These are phyloP conservation scores for Suillus brevipes DNA, from an alignment of 768 basidiomycete species.

Conservation along the genomic window DNA sequence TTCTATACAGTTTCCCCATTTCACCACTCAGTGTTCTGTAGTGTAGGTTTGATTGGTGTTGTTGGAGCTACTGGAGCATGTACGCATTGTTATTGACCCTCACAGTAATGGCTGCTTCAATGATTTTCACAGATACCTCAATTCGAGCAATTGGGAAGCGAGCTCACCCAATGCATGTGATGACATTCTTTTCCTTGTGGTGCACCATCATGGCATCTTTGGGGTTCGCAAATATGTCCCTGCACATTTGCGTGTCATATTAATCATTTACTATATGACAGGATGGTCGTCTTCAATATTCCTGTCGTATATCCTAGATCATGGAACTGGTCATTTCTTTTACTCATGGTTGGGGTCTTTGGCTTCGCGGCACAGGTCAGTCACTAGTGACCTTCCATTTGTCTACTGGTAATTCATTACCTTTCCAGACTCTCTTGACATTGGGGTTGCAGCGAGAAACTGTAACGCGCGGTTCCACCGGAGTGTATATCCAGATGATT, in stretches of 20 bases:
- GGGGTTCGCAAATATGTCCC: constrained; percentile 8
- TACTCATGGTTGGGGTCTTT: constrained; percentile 19
- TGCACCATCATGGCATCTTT: constrained; percentile 38
- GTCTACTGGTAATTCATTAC: background rate
- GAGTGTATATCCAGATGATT: constrained; percentile 61
- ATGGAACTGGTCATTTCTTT: constrained; percentile 18
- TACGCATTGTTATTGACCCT: constrained; percentile 35
- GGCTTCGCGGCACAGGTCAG: constrained; percentile 22
- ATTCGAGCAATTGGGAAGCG: constrained; percentile 73
- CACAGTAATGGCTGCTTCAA: background rate
- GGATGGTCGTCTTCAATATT: constrained; percentile 14
- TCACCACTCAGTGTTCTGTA: constrained; percentile 23
- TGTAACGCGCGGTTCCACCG: constrained; percentile 61
- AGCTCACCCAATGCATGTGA: constrained; percentile 72
- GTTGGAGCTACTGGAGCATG: constrained; percentile 67
- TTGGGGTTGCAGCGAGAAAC: constrained; percentile 65
- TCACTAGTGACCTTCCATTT: background rate
- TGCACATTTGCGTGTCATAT: background rate
- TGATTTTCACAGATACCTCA: constrained; percentile 39
- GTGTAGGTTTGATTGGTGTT: constrained; percentile 65
- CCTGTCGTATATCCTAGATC: constrained; percentile 18
- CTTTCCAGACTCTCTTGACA: constrained; percentile 50
- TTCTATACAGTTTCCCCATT: background rate
- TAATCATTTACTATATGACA: constrained; percentile 6
- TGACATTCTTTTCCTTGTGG: constrained; percentile 64